These are phyloP conservation scores for Ogataea trehalophila DNA, from an alignment of 805 yeast species.

Conservation along the genomic window DNA sequence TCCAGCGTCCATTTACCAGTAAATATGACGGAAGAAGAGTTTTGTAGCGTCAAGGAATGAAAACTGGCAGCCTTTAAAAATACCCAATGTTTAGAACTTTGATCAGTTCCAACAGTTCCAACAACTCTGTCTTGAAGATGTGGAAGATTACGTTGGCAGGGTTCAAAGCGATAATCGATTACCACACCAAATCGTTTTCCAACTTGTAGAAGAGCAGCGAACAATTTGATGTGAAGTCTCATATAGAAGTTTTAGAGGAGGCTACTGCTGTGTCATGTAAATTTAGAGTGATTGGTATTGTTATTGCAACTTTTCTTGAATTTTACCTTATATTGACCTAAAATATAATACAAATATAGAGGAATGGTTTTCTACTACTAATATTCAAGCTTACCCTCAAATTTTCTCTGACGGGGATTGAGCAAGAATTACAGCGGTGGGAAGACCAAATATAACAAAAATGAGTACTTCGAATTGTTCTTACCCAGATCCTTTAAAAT, in stretches of 20 bases:
- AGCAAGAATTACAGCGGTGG: slow-evolving; percentile 28
- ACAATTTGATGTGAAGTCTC: slow-evolving; percentile 9
- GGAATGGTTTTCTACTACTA: too few relatives aligned
- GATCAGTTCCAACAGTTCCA: slow-evolving; percentile 32
- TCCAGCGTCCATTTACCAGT: not conserved
- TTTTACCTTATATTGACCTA: slow-evolving; percentile 11
- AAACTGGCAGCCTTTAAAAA: slow-evolving; percentile 40
- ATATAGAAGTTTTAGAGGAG: slow-evolving; percentile 19
- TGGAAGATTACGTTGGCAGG: slow-evolving; percentile 32
- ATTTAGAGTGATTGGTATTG: slow-evolving; percentile 45
- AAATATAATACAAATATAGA: slow-evolving; percentile 7
- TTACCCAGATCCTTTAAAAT: slow-evolving; percentile 14
- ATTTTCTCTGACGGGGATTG: slow-evolving; percentile 45
- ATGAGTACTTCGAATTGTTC: slow-evolving; percentile 37
- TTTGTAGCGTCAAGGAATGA: slow-evolving; percentile 43
- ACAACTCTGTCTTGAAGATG: too few relatives aligned
- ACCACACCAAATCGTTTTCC: too few relatives aligned
- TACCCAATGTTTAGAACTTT: slow-evolving; percentile 40
- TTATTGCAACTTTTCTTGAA: slow-evolving; percentile 41
- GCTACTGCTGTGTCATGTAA: slow-evolving; percentile 31
- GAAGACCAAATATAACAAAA: slow-evolving; percentile 37
- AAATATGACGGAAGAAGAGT: slow-evolving; percentile 34
- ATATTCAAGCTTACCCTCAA: slow-evolving; percentile 32
- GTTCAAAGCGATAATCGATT: slow-evolving; percentile 10
- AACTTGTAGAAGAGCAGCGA: too few relatives aligned